Conservation (phyloP, 2,329 filamentous ascomycete genomes). For the Aspergillus fischeri region DNA sequence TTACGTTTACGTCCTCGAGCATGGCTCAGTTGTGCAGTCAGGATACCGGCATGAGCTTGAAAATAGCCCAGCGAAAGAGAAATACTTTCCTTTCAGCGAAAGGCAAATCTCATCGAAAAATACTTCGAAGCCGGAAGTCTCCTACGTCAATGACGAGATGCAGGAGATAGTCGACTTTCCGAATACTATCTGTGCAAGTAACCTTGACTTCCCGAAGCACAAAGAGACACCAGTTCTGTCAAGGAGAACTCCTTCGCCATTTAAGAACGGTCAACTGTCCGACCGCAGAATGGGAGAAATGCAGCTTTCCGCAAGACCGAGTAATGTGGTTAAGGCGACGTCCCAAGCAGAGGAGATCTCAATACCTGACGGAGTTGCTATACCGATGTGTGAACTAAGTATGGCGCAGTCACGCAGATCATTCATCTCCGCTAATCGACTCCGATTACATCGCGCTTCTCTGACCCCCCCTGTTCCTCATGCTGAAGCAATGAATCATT, state of each 20-base stretch:
- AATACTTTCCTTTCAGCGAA: constrained; percentile 14
- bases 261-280: neutral
- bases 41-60: constrained; percentile 60
- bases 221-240: neutral
- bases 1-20: constrained; percentile 74
- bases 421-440: neutral
- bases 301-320: neutral
- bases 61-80: constrained; percentile 25
- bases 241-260: neutral
- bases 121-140: neutral
- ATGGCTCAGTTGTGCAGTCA: constrained; percentile 63
- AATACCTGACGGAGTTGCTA: neutral
- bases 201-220: neutral
- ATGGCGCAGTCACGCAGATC: neutral
- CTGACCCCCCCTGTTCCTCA: neutral
- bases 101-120: neutral
- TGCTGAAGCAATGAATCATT: neutral
- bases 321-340: neutral
- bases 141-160: neutral
- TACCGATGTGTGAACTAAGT: constrained; percentile 4
- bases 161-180: neutral
- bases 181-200: neutral
- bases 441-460: neutral
- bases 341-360: neutral
- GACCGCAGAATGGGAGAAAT: neutral